Percentiles rank a stretch among this genome's conserved stretches.
phyloP scores from a whole-genome alignment of 1,284 basidiomycete species.

The Puccinia coronata region DNA sequence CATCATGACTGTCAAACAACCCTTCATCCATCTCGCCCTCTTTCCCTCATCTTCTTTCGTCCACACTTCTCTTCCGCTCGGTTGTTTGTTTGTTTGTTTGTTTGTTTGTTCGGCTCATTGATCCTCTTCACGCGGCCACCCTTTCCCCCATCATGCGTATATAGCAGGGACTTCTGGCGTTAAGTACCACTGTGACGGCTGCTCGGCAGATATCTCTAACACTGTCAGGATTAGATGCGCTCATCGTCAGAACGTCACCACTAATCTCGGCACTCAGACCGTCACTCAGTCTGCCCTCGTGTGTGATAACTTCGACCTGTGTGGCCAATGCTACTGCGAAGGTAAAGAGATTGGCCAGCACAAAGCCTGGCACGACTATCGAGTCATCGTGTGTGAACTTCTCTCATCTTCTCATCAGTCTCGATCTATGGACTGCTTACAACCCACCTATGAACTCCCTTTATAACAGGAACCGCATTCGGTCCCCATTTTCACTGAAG shows the following conservation, averaged over 20 bases:
- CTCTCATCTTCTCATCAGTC: conserved; percentile 23
- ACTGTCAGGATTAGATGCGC: conserved; percentile 57
- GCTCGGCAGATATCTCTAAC: conserved; percentile 57
- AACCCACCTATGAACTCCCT: background rate
- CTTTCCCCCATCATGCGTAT: too few species aligned
- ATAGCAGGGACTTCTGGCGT: conserved; percentile 46
- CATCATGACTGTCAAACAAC: too few species aligned
- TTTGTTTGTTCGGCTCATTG: too few species aligned
- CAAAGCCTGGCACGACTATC: conserved; percentile 84
- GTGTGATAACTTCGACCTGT: conserved; percentile 52
- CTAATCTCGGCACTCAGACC: conserved; percentile 43
- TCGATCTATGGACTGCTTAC: conserved; percentile 8
- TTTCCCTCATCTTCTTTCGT: background rate
- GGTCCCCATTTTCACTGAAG: conserved; percentile 89
- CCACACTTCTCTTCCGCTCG: too few species aligned
- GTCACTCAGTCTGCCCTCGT: conserved; percentile 45
- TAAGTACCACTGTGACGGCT: conserved; percentile 55
- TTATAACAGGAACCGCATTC: conserved; percentile 79
- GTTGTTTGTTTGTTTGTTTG: too few species aligned
- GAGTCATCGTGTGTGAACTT: conserved; percentile 73
- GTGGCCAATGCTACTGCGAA: conserved; percentile 75
- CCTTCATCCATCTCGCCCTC: background rate
- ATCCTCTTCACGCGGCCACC: too few species aligned
- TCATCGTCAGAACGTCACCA: conserved; percentile 51
- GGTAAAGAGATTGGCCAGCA: conserved; percentile 87